Percentiles rank a stretch among this genome's conserved stretches.
Conservation (phyloP, 2,329 filamentous ascomycete species). For the Dactylellina parvicollis region DNA sequence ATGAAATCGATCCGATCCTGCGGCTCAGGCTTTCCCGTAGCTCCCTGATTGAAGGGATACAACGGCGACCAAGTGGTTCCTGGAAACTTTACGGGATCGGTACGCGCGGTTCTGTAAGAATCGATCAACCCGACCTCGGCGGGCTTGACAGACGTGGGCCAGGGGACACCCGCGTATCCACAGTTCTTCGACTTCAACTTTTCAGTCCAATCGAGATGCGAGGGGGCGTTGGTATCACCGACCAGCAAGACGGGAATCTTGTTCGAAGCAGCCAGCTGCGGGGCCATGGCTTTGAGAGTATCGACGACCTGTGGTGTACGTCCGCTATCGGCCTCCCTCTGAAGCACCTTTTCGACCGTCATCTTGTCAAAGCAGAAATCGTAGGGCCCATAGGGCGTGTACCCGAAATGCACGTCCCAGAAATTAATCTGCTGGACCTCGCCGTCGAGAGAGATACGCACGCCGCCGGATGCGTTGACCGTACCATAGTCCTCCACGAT, state of each 20-base stretch:
- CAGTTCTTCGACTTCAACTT: conserved; percentile 60
- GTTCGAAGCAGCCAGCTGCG: conserved; percentile 59
- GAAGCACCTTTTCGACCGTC: conserved; percentile 60
- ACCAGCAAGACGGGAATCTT: conserved; percentile 61
- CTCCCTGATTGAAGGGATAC: conserved; percentile 59
- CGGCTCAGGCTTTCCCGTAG: conserved; percentile 59
- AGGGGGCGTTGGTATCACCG: conserved; percentile 64
- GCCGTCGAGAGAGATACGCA: conserved; percentile 61
- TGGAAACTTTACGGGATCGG: conserved; percentile 60
- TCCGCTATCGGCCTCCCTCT: conserved; percentile 60
- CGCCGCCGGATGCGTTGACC: conserved; percentile 59
- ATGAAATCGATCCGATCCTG: conserved; percentile 64
- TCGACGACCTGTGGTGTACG: conserved; percentile 62
- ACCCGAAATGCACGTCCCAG: conserved; percentile 61
- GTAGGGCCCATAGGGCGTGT: conserved; percentile 63
- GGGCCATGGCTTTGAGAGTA: conserved; percentile 60
- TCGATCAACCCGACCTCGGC: conserved; percentile 61
- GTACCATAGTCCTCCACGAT: conserved; percentile 59
- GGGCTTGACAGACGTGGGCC: conserved; percentile 62
- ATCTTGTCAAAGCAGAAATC: conserved; percentile 63
- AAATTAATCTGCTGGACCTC: conserved; percentile 60
- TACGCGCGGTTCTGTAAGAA: conserved; percentile 62
- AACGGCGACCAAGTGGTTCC: conserved; percentile 64
- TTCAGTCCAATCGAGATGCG: conserved; percentile 63
- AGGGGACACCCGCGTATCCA: conserved; percentile 60